Evolutionary conservation across 805 yeast species (phyloP).

Genomic region (Grigorovia jiainica): DNA sequence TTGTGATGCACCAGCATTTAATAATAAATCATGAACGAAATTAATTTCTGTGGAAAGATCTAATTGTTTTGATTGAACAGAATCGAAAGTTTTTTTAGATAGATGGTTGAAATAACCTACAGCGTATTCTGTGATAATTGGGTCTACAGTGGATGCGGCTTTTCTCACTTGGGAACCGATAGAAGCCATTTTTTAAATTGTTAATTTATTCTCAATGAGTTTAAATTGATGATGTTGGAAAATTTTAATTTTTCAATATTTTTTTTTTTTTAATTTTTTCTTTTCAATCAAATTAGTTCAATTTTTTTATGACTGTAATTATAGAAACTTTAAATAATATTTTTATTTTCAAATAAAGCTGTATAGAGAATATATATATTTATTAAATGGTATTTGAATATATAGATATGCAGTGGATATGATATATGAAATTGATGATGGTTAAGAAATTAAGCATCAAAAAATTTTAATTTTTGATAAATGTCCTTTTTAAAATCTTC

Average conservation of each 20-base stretch:
- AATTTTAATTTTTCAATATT: too few species aligned
- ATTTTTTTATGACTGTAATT: too few species aligned
- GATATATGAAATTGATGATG: too few species aligned
- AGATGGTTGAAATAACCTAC: conserved; percentile 84
- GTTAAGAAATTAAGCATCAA: conserved; percentile 10
- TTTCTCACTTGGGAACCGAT: conserved; percentile 58
- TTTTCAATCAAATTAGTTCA: too few species aligned
- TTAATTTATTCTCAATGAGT: conserved; percentile 12
- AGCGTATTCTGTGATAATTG: conserved; percentile 79
- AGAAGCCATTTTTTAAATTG: conserved; percentile 26
- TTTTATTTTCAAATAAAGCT: too few species aligned
- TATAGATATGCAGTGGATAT: too few species aligned
- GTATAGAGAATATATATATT: too few species aligned
- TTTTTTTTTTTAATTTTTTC: too few species aligned
- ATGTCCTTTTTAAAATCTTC: conserved; percentile 28
- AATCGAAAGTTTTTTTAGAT: conserved; percentile 67
- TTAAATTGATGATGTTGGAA: conserved; percentile 21
- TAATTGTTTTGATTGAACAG: conserved; percentile 66
- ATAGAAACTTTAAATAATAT: too few species aligned
- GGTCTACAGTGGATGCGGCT: conserved; percentile 79
- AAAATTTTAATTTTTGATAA: conserved; percentile 22
- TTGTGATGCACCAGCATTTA: conserved; percentile 74
- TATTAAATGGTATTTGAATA: too few species aligned
- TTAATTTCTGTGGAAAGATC: conserved; percentile 58
- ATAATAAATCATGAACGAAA: conserved; percentile 55